Evolutionary conservation across 345 rosid species (phyloP), one percentile per base, ranked within the genome.

Genomic region (Hibiscus mutabilis): DNA sequence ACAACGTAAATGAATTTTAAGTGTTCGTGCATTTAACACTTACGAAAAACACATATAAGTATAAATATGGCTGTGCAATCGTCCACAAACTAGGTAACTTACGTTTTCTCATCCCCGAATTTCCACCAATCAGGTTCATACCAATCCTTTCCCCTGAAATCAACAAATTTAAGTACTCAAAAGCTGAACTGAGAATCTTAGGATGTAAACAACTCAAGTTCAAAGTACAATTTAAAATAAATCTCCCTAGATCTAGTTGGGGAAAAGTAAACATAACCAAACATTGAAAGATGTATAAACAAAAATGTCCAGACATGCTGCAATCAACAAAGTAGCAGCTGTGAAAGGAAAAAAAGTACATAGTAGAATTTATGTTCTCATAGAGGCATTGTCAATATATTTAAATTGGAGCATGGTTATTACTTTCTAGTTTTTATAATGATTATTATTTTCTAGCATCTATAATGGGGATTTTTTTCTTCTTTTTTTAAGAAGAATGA

Each of bases 111-210:
- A 44, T 90, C 96, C 53, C 99, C 96, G 69, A 92, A 92, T 77
- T 90, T 95, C 99, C 97, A 92, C 97, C 99, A 95, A 2, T 95
- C 99, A 29, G 99, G 91, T 75, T 95, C 99, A 75, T 86, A 89
- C 99, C 99, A 95, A 78, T 77, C 84, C 72, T 62, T 85, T 78
- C 94, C 97, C 87, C 99, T 95, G 85, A 73, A 81, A 76, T 76
- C 58, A 53, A 78, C 76, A 29, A 76, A 73, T 33, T 64, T 73
- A 69, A 59, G 67, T 9, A 67, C 35, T n/a, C 55, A 49, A 25
- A 64, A 52, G 35, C 52, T 63, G 70, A 64, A 65, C 6, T 56
- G 37, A 61, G 57, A 72, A 72, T 53, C 46, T 60, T 21, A 31
- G 44, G 35, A 60, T 59, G 24, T 40, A 21, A 40, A 40, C 13